Conservation (phyloP, 2,329 filamentous ascomycete genomes). For the Xylariomycetidae sp. region DNA sequence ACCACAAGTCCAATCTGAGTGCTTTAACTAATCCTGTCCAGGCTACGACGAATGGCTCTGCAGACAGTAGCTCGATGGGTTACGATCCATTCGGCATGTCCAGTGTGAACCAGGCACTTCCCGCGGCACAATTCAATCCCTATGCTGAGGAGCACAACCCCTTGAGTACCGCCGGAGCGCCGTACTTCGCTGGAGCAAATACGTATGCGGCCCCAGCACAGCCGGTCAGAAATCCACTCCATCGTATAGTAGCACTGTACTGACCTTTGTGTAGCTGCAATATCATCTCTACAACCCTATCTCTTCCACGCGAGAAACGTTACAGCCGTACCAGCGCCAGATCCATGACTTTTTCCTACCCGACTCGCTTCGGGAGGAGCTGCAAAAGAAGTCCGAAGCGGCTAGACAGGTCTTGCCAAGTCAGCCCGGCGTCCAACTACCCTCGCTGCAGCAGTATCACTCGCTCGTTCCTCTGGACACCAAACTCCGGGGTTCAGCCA, state of each 20-base stretch:
- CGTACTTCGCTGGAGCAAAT: conserved; percentile 60
- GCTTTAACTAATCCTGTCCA: conserved; percentile 14
- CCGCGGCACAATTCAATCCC: conserved; percentile 57
- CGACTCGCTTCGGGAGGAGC: conserved; percentile 77
- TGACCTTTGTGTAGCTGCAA: conserved; percentile 51
- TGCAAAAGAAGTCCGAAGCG: conserved; percentile 84
- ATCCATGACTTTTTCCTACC: conserved; percentile 90
- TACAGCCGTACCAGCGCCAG: conserved; percentile 78
- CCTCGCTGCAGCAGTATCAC: conserved; percentile 82
- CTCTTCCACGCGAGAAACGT: conserved; percentile 65
- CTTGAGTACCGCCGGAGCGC: conserved; percentile 46
- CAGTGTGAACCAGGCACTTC: conserved; percentile 45
- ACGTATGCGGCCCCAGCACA: conserved; percentile 49
- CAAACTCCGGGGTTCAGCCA: conserved; percentile 68
- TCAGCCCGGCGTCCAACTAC: conserved; percentile 53
- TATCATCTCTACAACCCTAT: conserved; percentile 91
- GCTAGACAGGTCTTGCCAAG: conserved; percentile 78
- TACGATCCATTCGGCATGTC: conserved; percentile 63
- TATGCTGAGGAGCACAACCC: conserved; percentile 67
- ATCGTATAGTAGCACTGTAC: too few relatives aligned
- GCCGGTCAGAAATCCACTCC: conserved; percentile 49
- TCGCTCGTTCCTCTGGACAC: conserved; percentile 86
- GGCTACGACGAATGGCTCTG: conserved; percentile 21
- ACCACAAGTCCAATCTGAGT: neutral
- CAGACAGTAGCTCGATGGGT: conserved; percentile 28